phyloP scores from a whole-genome alignment of 2,329 filamentous ascomycete genomes.

The Ceratocystis colombiana region DNA sequence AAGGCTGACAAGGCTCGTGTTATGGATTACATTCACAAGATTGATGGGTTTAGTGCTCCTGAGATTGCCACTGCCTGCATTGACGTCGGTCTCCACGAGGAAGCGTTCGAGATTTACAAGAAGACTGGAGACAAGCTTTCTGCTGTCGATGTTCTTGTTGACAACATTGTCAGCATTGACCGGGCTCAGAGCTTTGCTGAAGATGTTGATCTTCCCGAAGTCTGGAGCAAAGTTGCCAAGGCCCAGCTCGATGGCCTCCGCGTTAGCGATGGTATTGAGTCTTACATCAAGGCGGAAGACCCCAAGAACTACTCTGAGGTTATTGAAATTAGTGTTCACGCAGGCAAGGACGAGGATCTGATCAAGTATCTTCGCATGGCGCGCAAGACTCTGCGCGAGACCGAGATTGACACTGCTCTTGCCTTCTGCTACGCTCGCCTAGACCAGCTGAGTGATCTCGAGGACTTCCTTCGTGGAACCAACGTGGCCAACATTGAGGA shows the following conservation, averaged over 20 bases:
- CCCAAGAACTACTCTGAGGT: slow-evolving; percentile 91
- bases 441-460: slow-evolving; percentile 82
- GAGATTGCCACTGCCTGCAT: slow-evolving; percentile 92
- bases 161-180: slow-evolving; percentile 96
- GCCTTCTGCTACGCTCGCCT: slow-evolving; percentile 90
- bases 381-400: slow-evolving; percentile 89
- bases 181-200: slow-evolving; percentile 93
- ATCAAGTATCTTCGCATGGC: slow-evolving; percentile 96
- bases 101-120: slow-evolving; percentile 98
- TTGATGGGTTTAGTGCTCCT: slow-evolving; percentile 79
- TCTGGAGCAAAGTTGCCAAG: slow-evolving; percentile 98
- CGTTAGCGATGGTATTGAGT: slow-evolving; percentile 84
- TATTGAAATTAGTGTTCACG: slow-evolving; percentile 88
- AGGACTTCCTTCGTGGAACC: slow-evolving; percentile 86
- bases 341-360: slow-evolving; percentile 94
- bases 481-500: slow-evolving; percentile 95
- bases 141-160: slow-evolving; percentile 84
- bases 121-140: slow-evolving; percentile 84
- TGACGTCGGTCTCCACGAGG: slow-evolving; percentile 87
- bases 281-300: slow-evolving; percentile 91
- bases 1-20: slow-evolving; percentile 93
- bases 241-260: slow-evolving; percentile 93
- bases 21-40: slow-evolving; percentile 90
- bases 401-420: slow-evolving; percentile 83
- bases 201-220: slow-evolving; percentile 82